phyloP scores from a whole-genome alignment of 2,329 filamentous ascomycete genomes.

The Neonectria neomacrospora region DNA sequence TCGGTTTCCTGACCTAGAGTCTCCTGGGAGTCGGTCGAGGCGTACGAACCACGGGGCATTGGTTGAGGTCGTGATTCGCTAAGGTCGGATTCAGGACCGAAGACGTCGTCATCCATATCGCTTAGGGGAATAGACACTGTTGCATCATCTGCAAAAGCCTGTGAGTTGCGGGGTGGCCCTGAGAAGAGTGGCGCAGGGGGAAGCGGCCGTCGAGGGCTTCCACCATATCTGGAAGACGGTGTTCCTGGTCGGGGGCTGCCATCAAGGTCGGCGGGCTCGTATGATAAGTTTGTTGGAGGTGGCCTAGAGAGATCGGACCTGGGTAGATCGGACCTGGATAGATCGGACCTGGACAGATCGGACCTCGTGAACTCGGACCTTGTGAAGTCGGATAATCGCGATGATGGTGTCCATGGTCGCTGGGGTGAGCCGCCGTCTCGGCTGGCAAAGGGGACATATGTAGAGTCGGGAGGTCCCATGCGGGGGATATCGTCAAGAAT shows the following conservation, averaged over 20 bases:
- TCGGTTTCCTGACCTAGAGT: conserved; percentile 62
- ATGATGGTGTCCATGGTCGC: conserved; percentile 68
- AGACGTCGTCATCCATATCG: conserved; percentile 72
- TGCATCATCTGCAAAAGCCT: conserved; percentile 71
- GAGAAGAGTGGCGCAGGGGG: conserved; percentile 90
- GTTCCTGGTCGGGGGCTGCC: conserved; percentile 91
- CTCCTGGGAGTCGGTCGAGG: conserved; percentile 59
- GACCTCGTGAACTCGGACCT: conserved; percentile 51
- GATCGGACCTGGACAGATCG: conserved; percentile 69
- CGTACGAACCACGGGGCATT: conserved; percentile 68
- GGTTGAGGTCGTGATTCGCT: conserved; percentile 62
- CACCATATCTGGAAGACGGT: conserved; percentile 87
- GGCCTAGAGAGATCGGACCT: conserved; percentile 74
- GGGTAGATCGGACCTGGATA: conserved; percentile 62
- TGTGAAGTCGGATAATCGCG: conserved; percentile 62
- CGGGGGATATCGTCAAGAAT: conserved; percentile 66
- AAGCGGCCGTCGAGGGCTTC: conserved; percentile 85
- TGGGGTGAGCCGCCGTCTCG: conserved; percentile 60
- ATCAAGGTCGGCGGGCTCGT: conserved; percentile 89
- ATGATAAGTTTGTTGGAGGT: conserved; percentile 75
- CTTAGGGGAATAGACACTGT: conserved; percentile 78
- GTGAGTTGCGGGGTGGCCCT: conserved; percentile 60
- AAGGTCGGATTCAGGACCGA: conserved; percentile 70
- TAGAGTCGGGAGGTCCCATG: conserved; percentile 71
- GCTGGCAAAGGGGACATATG: conserved; percentile 68